Base-by-base conservation (phyloP, 2,329 filamentous ascomycete genomes). In the Helicocarpus griseus region DNA sequence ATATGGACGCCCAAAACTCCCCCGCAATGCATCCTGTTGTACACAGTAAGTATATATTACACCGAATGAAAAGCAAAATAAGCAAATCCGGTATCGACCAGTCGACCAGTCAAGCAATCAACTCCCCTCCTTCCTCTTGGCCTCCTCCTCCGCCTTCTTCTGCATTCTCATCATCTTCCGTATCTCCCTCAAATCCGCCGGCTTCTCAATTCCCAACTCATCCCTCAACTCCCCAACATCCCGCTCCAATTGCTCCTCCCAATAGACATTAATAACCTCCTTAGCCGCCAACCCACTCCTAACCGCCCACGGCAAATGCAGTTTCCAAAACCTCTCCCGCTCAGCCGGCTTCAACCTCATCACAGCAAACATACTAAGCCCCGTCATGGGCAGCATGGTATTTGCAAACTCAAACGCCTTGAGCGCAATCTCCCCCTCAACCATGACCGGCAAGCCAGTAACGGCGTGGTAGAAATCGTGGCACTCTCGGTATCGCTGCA, bases 331-430 rank as follows among this genome's bases (percentile, higher is more conserved):
- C 52, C 85, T 71, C 61, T 76, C 70, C 66, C 80, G 73, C 61
- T 86, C 82, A 13, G 73, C 75, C 28, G 75, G 74, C 65, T 86
- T 87, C 63, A 87, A 65, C 33, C 79, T 76, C 33, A 82, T 68
- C 11, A 81, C 74, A 2, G 90, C 89, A 53, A 90, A 81, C 49
- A 94, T 76, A 63, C 86, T 89, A 57, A 98, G 69, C 0, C 87
- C 93, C 7, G 93, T 95, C 93, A 98, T 98, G 0, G 93, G 93
- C 50, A 98, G 73, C 31, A 94, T 71, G 1, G 90, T 97, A 65
- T 97, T 98, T 24, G 89, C 83, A 67, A 95, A 98, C 73, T 98
- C 93, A 60, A 98, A 95, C 0, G 90, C 89, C 72, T 98, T 98
- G 59, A 98, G 78, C n/a, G 91, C 93, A 11, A 98, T 80, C 74